Base-by-base conservation (phyloP, 345 rosid species). In the Moringa oleifera region DNA sequence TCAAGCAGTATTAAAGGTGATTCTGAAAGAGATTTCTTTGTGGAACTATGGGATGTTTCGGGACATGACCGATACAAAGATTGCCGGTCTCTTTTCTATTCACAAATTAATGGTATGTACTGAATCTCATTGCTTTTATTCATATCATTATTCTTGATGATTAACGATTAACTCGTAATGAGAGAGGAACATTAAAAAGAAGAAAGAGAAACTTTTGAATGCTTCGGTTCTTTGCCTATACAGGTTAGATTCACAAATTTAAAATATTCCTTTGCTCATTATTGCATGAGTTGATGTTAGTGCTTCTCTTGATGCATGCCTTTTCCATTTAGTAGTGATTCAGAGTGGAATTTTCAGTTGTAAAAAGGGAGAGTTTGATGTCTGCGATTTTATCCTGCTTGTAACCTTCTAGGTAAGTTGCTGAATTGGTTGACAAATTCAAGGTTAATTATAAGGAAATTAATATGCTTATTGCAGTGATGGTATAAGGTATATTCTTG, bases 31-130 rank as follows among this genome's bases (percentile, higher is more conserved):
- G 99, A 95, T 67, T 91, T 95, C 82, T 95, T 95, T 75, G 79
- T 91, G 56, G 99, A 95, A 78, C 95, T 95, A 7, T 95, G 99
- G 99, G 99, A 95, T 74, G 85, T 95, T 57, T 95, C 97, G 25
- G 98, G 99, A 20, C 99, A 95, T 58, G 99, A 95, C 6, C 81
- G 98, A 66, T 95, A 95, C 80, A 95, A 89, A 83, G 98, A 89
- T 69, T 91, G 98, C 55, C 88, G 99, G 17, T 81, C 99, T 52
- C 75, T 91, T 19, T 95, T 95, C 79, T 95, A 95, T 74, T 91
- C 99, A 23, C 96, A 87, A 69, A 83, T 91, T 57, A 95, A 91
- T 61, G 99, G 99, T 91, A 63, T 77, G 81, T 20, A 21, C 19
- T 25, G 20, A 22, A 60, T 62, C 56, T 62, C 53, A 20, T 24